Conservation (phyloP, 2,329 filamentous ascomycete species). For the Pseudocercospora ulei region DNA sequence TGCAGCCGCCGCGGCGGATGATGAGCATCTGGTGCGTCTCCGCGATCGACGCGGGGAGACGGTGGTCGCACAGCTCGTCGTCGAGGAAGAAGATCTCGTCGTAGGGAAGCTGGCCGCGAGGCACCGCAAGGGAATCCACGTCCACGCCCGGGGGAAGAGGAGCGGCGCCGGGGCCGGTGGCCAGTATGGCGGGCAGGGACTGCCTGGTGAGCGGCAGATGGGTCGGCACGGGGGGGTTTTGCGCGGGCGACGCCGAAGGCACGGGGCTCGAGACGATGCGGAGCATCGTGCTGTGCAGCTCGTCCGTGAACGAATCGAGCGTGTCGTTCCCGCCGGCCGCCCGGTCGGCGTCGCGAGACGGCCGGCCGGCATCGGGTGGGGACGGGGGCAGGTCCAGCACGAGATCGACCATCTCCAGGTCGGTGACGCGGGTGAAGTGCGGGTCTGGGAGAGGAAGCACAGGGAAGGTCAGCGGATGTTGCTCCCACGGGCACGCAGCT, state of each 20-base stretch:
- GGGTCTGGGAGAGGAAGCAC: too few species aligned
- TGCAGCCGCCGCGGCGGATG: constrained; percentile 71
- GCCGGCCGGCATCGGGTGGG: background rate
- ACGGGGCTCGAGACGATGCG: constrained; percentile 17
- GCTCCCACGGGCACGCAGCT: too few species aligned
- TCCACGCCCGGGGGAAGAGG: constrained; percentile 48
- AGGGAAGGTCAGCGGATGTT: too few species aligned
- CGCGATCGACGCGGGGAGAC: constrained; percentile 46
- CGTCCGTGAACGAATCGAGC: constrained; percentile 42
- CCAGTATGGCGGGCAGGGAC: constrained; percentile 45
- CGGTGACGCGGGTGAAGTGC: constrained; percentile 69
- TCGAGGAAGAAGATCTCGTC: constrained; percentile 55
- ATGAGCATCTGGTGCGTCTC: constrained; percentile 65
- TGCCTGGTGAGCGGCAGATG: constrained; percentile 29
- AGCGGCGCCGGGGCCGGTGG: constrained; percentile 55
- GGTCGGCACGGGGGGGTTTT: background rate
- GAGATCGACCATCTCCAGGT: constrained; percentile 63
- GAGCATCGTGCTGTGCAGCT: constrained; percentile 38
- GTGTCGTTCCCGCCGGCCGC: constrained; percentile 26
- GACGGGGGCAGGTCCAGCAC: constrained; percentile 47
- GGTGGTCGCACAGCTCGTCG: constrained; percentile 53
- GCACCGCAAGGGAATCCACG: constrained; percentile 19
- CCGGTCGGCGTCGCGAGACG: constrained; percentile 8
- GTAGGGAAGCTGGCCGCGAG: constrained; percentile 40
- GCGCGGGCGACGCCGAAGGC: constrained; percentile 23